A percentile compares a stretch with the other conserved stretches of the same genome.
Evolutionary conservation across 1,284 basidiomycete species (phyloP).

Genomic region (Athelia psychrophila): DNA sequence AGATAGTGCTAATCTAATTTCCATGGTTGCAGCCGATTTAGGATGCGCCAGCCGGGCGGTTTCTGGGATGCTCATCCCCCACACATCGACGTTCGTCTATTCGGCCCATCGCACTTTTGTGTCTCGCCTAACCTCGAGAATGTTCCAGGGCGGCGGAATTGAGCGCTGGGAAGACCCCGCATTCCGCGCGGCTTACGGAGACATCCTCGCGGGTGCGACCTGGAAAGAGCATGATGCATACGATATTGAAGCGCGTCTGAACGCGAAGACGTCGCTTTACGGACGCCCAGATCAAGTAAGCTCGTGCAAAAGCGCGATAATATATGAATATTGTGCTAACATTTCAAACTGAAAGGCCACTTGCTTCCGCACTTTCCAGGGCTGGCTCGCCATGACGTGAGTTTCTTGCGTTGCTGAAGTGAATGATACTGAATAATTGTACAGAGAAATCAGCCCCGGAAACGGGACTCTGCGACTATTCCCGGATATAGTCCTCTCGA

Average conservation of each 20-base stretch:
- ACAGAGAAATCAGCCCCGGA: conserved; percentile 62
- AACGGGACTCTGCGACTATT: conserved; percentile 82
- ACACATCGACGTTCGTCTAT: conserved; percentile 69
- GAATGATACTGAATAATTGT: no score
- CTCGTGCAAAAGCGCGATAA: no score
- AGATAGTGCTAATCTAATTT: no score
- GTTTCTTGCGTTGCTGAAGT: no score
- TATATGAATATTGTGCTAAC: background rate
- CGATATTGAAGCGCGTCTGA: conserved; percentile 57
- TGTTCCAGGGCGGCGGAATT: conserved; percentile 71
- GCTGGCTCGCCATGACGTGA: conserved; percentile 60
- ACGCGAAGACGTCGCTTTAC: conserved; percentile 62
- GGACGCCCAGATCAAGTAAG: conserved; percentile 52
- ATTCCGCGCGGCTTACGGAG: conserved; percentile 64
- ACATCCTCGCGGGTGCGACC: conserved; percentile 59
- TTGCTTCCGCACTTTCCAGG: conserved; percentile 83
- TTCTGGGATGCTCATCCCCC: conserved; percentile 69
- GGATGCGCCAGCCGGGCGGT: conserved; percentile 76
- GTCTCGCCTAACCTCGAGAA: no score
- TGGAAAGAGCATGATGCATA: conserved; percentile 76
- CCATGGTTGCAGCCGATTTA: conserved; percentile 44
- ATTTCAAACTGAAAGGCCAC: conserved; percentile 35
- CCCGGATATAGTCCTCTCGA: conserved; percentile 70
- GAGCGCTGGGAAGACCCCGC: conserved; percentile 83
- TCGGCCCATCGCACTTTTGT: background rate